These are phyloP conservation scores for Lycium barbarum DNA, from an alignment of 257 asterid species.

Conservation along the genomic window DNA sequence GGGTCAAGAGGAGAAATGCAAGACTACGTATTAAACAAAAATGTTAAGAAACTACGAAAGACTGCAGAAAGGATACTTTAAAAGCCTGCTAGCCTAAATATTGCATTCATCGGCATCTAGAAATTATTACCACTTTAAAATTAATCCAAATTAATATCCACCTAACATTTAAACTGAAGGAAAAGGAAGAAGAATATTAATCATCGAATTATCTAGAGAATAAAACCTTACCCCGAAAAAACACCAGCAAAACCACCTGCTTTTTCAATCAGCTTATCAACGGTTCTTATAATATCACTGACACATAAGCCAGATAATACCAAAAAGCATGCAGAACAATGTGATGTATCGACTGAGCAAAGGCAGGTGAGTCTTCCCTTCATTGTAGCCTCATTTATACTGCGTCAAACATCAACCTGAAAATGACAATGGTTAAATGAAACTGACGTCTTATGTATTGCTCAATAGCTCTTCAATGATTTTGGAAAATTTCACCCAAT, in stretches of 20 bases:
- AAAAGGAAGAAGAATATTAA: not conserved
- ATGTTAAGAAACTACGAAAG: not conserved
- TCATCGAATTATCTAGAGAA: not conserved
- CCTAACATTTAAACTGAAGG: not conserved
- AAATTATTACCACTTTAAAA: not conserved
- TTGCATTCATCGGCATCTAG: not conserved
- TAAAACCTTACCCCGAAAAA: slow-evolving; percentile 72
- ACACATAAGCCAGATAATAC: no score
- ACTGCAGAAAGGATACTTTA: not conserved
- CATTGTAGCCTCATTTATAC: not conserved
- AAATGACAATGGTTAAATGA: not conserved
- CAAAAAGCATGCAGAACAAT: no score
- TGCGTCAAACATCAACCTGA: not conserved
- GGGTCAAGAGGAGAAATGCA: not conserved
- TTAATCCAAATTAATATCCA: not conserved
- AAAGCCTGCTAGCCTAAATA: not conserved
- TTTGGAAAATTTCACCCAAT: no score
- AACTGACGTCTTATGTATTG: not conserved
- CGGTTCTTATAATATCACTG: no score
- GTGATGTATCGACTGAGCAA: no score
- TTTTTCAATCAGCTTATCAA: no score
- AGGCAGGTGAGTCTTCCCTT: not conserved
- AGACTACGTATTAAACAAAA: not conserved
- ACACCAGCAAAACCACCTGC: slow-evolving; percentile 61
- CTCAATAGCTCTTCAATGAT: not conserved